These are phyloP conservation scores for Nitzschia putrida DNA, from an alignment of 108 stramenopile genomes.

Conservation along the genomic window DNA sequence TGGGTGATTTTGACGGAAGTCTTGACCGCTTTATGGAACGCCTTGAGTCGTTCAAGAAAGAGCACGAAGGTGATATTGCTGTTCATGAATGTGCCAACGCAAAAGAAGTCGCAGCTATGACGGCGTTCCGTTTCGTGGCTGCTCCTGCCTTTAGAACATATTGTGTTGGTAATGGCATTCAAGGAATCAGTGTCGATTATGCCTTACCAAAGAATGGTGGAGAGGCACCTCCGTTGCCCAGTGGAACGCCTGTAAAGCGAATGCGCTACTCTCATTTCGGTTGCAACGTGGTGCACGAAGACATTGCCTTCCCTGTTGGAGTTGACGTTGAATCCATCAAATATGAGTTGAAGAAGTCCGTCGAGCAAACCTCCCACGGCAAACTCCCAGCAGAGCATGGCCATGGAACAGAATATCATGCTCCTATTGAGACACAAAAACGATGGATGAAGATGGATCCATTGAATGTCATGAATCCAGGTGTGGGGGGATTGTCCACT, in stretches of 20 bases:
- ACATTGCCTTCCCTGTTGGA: slow-evolving; percentile 68
- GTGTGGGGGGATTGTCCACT: slow-evolving; percentile 67
- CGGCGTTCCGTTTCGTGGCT: slow-evolving; percentile 83
- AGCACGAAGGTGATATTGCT: slow-evolving; percentile 49
- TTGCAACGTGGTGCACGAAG: slow-evolving; percentile 89
- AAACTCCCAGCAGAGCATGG: slow-evolving; percentile 84
- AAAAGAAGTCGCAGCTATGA: slow-evolving; percentile 50
- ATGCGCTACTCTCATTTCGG: slow-evolving; percentile 89
- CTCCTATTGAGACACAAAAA: slow-evolving; percentile 62
- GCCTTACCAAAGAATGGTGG: slow-evolving; percentile 75
- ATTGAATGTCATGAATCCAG: slow-evolving; percentile 84
- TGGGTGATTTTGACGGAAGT: slow-evolving; percentile 78
- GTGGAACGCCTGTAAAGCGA: slow-evolving; percentile 59
- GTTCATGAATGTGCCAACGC: slow-evolving; percentile 47
- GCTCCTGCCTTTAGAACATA: slow-evolving; percentile 80
- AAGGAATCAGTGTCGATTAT: slow-evolving; percentile 84
- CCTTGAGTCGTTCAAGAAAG: slow-evolving; percentile 57
- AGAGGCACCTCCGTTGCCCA: slow-evolving; percentile 41
- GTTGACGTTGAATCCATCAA: slow-evolving; percentile 75
- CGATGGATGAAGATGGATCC: slow-evolving; percentile 88
- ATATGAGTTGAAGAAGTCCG: slow-evolving; percentile 63
- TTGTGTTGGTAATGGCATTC: slow-evolving; percentile 72
- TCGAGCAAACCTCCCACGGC: slow-evolving; percentile 58
- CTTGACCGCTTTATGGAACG: slow-evolving; percentile 67
- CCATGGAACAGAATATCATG: slow-evolving; percentile 84